Conservation (phyloP, 345 rosid genomes). For the Odontarrhena argentea region DNA sequence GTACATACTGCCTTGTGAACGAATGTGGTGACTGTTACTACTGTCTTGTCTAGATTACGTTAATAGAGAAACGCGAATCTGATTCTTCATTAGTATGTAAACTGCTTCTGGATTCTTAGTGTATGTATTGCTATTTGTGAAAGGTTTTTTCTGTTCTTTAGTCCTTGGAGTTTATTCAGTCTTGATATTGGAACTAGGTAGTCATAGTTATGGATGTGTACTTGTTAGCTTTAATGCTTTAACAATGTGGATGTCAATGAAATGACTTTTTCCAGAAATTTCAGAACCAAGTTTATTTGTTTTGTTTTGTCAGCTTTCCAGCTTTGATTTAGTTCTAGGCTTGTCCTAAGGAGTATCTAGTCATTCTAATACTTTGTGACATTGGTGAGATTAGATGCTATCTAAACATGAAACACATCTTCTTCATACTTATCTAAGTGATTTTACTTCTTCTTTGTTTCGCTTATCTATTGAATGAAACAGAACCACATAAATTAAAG, state of each 20-base stretch:
- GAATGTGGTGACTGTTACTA: too few species aligned
- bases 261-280: neutral
- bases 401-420: conserved; percentile 19
- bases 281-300: neutral
- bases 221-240: neutral
- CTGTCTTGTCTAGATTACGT: too few species aligned
- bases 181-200: neutral
- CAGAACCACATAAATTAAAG: conserved; percentile 16
- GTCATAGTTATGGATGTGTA: conserved; percentile 9
- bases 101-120: too few species aligned
- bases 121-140: too few species aligned
- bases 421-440: conserved; percentile 21
- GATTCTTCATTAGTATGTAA: too few species aligned
- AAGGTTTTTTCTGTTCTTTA: conserved; percentile 1
- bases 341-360: conserved; percentile 4
- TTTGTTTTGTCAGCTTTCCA: conserved; percentile 18
- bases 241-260: neutral
- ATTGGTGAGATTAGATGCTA: conserved; percentile 26
- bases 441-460: neutral
- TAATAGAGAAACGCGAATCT: too few species aligned
- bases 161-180: neutral
- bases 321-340: neutral
- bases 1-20: too few species aligned
- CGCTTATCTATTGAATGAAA: conserved; percentile 10
- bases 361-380: conserved; percentile 17